phyloP scores from a whole-genome alignment of 192 early-diverging fungal genomes.

The Diversispora eburnea region DNA sequence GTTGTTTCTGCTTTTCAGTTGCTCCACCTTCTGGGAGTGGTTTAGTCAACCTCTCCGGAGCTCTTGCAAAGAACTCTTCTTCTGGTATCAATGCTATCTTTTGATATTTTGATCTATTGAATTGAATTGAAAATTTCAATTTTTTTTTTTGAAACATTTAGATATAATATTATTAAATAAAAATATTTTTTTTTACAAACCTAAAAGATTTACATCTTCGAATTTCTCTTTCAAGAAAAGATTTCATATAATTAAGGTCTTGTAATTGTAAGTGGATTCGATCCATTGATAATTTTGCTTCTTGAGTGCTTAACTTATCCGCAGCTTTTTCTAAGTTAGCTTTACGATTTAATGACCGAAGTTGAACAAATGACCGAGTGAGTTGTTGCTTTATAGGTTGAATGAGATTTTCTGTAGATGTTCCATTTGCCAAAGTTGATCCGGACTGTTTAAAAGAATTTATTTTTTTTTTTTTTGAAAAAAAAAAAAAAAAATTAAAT shows the following conservation, averaged over 20 bases:
- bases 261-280: slow-evolving; percentile 20
- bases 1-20: not conserved
- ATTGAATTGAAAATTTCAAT: not conserved
- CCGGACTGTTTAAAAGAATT: not conserved
- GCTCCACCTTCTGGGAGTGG: not conserved
- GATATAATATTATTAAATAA: not conserved
- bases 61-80: slow-evolving; percentile 7
- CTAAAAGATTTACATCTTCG: slow-evolving; percentile 3
- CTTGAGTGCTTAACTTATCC: slow-evolving; percentile 4
- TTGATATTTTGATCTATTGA: slow-evolving; percentile 5
- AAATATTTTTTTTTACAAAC: not conserved
- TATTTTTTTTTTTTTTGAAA: not conserved
- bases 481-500: not conserved
- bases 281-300: slow-evolving; percentile 20
- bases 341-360: slow-evolving; percentile 9
- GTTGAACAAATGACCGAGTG: slow-evolving; percentile 7
- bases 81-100: slow-evolving; percentile 1
- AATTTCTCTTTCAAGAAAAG: slow-evolving; percentile 10
- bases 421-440: not conserved
- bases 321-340: not conserved
- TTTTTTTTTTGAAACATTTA: not conserved
- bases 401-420: not conserved
- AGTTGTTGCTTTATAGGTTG: not conserved
- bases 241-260: slow-evolving; percentile 2
- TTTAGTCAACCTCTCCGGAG: not conserved